A percentile compares a stretch with the other conserved stretches of the same genome.
phyloP scores from a whole-genome alignment of 2,329 filamentous ascomycete species.

The Dryadomyces quercus-mongolicae region DNA sequence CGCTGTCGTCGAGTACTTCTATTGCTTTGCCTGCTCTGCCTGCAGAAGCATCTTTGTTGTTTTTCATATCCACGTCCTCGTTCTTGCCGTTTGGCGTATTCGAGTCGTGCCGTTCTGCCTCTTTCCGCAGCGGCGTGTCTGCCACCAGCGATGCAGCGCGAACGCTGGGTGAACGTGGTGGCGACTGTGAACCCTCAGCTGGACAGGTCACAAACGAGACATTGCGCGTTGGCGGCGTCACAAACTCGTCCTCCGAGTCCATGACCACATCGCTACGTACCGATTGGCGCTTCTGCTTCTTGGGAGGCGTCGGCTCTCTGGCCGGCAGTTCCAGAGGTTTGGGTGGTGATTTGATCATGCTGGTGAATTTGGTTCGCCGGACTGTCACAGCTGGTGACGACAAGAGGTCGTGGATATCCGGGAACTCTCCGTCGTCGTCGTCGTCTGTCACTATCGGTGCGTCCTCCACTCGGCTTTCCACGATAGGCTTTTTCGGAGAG shows the following conservation, averaged over 20 bases:
- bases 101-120: no score
- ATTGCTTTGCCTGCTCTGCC: background rate
- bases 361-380: background rate
- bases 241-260: constrained; percentile 45
- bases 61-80: background rate
- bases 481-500: background rate
- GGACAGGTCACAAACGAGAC: constrained; percentile 16
- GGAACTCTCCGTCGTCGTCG: constrained; percentile 31
- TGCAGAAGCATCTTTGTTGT: background rate
- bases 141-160: no score
- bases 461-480: constrained; percentile 11
- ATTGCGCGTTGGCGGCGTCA: constrained; percentile 28
- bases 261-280: constrained; percentile 27
- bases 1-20: background rate
- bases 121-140: no score
- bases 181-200: constrained; percentile 1
- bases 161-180: constrained; percentile 2
- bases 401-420: constrained; percentile 38
- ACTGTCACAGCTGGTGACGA: constrained; percentile 17
- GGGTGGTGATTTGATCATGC: background rate
- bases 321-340: constrained; percentile 5
- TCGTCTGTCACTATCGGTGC: constrained; percentile 5
- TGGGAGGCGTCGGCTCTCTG: constrained; percentile 11
- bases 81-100: no score
- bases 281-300: constrained; percentile 8